phyloP scores from a whole-genome alignment of 345 rosid genomes.

The Isatis tinctoria region DNA sequence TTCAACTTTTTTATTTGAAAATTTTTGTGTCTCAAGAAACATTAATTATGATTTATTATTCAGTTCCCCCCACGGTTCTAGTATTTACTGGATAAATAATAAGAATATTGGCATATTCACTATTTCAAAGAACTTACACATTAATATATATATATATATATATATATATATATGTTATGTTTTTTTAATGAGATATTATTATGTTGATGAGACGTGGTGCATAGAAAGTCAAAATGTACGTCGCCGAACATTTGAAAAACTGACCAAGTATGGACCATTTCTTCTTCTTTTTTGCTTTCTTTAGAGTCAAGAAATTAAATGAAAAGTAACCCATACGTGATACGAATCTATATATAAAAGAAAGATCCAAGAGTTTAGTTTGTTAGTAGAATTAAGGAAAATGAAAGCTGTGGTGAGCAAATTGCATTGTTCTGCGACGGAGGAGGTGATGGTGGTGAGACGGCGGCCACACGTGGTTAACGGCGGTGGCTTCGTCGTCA shows the following conservation, averaged over 20 bases:
- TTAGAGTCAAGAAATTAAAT: constrained; percentile 20
- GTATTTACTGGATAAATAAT: neutral
- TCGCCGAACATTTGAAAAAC: constrained; percentile 28
- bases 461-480: constrained; percentile 64
- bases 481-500: constrained; percentile 92
- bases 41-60: neutral
- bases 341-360: neutral
- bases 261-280: constrained; percentile 3
- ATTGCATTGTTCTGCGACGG: constrained; percentile 53
- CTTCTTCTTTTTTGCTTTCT: constrained; percentile 21
- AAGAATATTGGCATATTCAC: neutral
- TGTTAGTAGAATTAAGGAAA: constrained; percentile 7
- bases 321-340: neutral
- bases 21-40: neutral
- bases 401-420: constrained; percentile 53
- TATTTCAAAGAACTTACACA: neutral
- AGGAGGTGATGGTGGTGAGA: constrained; percentile 58
- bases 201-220: constrained; percentile 4
- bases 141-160: neutral
- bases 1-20: neutral
- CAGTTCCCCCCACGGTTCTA: neutral
- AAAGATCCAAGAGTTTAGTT: neutral
- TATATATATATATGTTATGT: neutral
- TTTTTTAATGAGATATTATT: too few relatives aligned
- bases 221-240: constrained; percentile 1